Evolutionary conservation across 2,329 filamentous ascomycete species (phyloP), one percentile per base, ranked within the genome.

Genomic region (Neofusicoccum laricinum): DNA sequence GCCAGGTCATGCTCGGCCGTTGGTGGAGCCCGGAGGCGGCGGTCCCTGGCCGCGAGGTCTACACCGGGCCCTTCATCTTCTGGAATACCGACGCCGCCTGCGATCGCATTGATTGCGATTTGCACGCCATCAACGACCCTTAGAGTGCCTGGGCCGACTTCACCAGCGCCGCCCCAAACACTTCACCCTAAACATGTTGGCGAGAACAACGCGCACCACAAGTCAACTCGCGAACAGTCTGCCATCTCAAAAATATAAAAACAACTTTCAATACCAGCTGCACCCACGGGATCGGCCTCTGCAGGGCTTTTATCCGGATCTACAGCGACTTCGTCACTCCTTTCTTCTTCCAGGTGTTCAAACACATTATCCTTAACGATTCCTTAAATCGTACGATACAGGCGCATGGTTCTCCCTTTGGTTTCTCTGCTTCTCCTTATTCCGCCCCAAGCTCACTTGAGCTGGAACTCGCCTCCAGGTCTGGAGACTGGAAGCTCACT

Each of bases 1-100:
- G 77, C 2, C 71, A 78, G 61, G 76, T 83, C 61, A 79, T 83
- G 40, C 34, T 83, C 1, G 81, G 81, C 1, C 73, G 81, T 4
- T 83, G 80, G 80, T 82, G 79, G 79, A 70, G 66, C n/a, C 77
- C 77, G 3, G 68, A 70, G 1, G 70, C 71, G 7, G 68, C 68
- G 4, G 53, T 61, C 0, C 65, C 68, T 4, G 68, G 70, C 38
- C 68, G 70, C 14, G 36, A 66, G 70, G 63, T 66, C 64, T 78
- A 79, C 66, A 75, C 71, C 3, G 78, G 78, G 12, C 78, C 78
- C 0, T 79, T 79, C 67, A 73, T 80, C 55, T 68, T 78, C 15
- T 83, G 81, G 81, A 75, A 75, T 25, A 73, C 78, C 17, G 73
- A 77, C 46, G 64, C 40, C 12, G 25, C 38, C 17, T 36, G 41